Evolutionary conservation across 1,139 yeast genomes (phyloP).

Genomic region (Scheffersomyces stambukii): DNA sequence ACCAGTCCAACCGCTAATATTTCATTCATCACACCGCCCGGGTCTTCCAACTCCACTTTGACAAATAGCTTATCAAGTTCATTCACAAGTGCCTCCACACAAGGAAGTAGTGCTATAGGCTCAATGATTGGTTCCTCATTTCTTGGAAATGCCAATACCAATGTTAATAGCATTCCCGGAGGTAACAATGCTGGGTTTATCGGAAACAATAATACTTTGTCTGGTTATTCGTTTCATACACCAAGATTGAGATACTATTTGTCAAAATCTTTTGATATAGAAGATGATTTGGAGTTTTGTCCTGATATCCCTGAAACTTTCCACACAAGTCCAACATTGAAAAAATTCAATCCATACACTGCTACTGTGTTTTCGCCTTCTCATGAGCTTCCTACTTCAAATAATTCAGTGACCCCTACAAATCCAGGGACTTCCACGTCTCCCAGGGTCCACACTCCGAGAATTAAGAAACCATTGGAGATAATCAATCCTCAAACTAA

Average conservation of each 20-base stretch:
- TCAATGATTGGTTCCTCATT: conserved; percentile 3
- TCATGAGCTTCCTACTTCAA: conserved; percentile 8
- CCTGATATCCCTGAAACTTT: conserved; percentile 46
- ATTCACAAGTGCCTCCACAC: conserved; percentile 8
- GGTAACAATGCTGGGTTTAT: conserved; percentile 1
- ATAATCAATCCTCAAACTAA: conserved; percentile 80
- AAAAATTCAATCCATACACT: conserved; percentile 58
- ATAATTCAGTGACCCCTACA: conserved; percentile 2
- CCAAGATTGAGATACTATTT: conserved; percentile 44
- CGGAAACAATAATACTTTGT: conserved; percentile 8
- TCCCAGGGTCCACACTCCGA: conserved; percentile 50
- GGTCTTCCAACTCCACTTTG: conserved; percentile 22
- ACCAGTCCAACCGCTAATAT: conserved; percentile 10
- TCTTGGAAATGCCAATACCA: no score
- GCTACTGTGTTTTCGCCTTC: conserved; percentile 53
- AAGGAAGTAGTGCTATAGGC: conserved; percentile 4
- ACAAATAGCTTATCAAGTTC: conserved; percentile 17
- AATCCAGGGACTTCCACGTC: conserved; percentile 14
- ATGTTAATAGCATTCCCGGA: no score
- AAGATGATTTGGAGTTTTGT: conserved; percentile 65
- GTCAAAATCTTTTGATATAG: conserved; percentile 59
- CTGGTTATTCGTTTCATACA: conserved; percentile 36
- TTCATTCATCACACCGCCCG: conserved; percentile 11
- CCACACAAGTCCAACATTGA: conserved; percentile 21
- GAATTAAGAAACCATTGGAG: conserved; percentile 62